A percentile compares a stretch with the other conserved stretches of the same genome.
These are phyloP conservation scores for Talaromyces adpressus DNA, from an alignment of 495 filamentous ascomycete species.

Conservation along the genomic window DNA sequence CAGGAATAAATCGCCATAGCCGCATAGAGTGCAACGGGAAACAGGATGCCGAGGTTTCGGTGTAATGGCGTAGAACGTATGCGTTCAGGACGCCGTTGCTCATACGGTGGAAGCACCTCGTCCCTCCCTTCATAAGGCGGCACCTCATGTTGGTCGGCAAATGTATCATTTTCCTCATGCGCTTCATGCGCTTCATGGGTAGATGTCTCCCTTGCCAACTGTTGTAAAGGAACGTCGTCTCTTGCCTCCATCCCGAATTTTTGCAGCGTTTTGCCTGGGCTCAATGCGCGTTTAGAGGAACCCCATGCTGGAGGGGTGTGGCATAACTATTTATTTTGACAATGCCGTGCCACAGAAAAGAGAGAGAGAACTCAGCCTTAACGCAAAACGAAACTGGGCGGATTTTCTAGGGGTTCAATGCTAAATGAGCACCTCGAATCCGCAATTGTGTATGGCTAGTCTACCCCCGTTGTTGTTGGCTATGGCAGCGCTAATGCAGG, in stretches of 20 bases:
- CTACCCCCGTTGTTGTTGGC: background rate
- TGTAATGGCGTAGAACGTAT: constrained; percentile 2
- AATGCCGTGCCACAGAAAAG: background rate
- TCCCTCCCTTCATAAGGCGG: background rate
- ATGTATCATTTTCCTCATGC: background rate
- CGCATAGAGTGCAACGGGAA: constrained; percentile 7
- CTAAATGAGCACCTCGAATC: background rate
- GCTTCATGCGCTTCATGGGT: background rate
- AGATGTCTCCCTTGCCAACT: background rate
- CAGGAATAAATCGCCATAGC: constrained; percentile 5
- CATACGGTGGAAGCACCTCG: constrained; percentile 7
- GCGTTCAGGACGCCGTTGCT: background rate
- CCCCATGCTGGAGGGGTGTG: background rate
- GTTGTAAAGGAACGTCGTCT: background rate
- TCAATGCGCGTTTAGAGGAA: background rate
- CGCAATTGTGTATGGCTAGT: background rate
- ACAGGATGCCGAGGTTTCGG: background rate
- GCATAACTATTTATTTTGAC: background rate
- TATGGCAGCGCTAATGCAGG: background rate
- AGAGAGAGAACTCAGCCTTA: background rate
- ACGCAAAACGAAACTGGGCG: background rate
- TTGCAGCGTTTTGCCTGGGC: background rate
- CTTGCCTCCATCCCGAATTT: background rate
- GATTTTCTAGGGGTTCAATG: background rate
- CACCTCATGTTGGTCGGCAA: background rate